Evolutionary conservation across 2,329 filamentous ascomycete genomes (phyloP).

Genomic region (Fusarium hostae): DNA sequence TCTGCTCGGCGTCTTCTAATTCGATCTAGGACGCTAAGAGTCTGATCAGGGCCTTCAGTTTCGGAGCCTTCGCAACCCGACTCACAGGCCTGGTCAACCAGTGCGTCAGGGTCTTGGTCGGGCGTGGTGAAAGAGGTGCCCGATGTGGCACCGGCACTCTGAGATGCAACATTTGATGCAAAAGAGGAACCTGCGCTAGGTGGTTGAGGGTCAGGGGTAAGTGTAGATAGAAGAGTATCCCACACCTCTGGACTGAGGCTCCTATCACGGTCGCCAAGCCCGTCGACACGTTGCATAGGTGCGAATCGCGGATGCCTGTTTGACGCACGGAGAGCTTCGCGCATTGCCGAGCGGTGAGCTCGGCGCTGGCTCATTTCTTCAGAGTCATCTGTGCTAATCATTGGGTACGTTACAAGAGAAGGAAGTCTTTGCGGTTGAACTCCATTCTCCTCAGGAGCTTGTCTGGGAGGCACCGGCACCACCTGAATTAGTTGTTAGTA

Average conservation of each 20-base stretch:
- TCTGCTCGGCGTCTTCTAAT: constrained; percentile 32
- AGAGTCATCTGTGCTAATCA: not conserved
- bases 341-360: not conserved
- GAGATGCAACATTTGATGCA: constrained; percentile 66
- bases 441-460: not conserved
- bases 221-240: constrained; percentile 83
- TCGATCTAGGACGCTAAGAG: constrained; percentile 39
- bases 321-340: not conserved
- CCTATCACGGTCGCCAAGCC: constrained; percentile 84
- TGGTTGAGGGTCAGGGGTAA: constrained; percentile 83
- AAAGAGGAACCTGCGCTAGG: constrained; percentile 88
- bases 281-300: constrained; percentile 62
- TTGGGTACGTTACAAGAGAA: constrained; percentile 5
- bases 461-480: not conserved
- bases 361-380: constrained; percentile 2
- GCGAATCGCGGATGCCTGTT: constrained; percentile 6
- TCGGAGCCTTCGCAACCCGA: constrained; percentile 67
- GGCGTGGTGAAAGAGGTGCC: constrained; percentile 52
- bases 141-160: constrained; percentile 57
- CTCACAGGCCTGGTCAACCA: constrained; percentile 59
- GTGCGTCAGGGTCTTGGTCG: constrained; percentile 49
- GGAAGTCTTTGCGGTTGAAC: not conserved
- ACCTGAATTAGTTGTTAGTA: constrained; percentile 25
- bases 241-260: constrained; percentile 84
- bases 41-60: constrained; percentile 62